Base-by-base conservation (phyloP, 768 basidiomycete genomes). In the Rhizopogon vulgaris region DNA sequence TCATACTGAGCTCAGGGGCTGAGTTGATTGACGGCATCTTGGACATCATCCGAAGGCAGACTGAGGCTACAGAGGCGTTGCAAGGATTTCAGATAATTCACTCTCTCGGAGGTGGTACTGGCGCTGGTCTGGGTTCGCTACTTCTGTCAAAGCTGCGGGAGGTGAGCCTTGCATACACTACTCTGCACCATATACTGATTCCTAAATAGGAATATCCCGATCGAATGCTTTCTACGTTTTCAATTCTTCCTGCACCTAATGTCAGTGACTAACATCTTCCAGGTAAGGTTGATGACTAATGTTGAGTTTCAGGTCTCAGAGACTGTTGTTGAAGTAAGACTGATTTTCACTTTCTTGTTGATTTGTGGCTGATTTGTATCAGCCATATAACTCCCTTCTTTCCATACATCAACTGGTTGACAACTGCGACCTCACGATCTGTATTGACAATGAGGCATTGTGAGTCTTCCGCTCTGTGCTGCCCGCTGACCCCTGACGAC, bases 61-160 rank as follows among this genome's bases (percentile, higher is more conserved):
- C 87, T 2, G 94, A 97, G 64, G 65, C 72, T 1, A 89, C 88
- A 59, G 92, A 98, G 38, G 79, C 84, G 8, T 73, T 97, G 17
- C 94, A 98, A 72, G 94, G 94, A 1, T 92, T 94, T 63, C 92
- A 94, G 60, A 67, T 94, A 42, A 68, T 93, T 9, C 92, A 95
- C 57, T 92, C 93, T 15, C 80, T 98, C 15, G 93, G 93, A 34
- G 93, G 93, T 54, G 93, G 93, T 36, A 94, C 90, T 3, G 93
- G 92, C 36, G 83, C 92, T 22, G 93, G 93, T 15, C 68, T 94
- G 38, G 92, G 92, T 37, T 85, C 84, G 51, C 72, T 94, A 39
- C 71, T 94, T 49, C 69, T 95, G 34, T 82, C 84, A 36, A 94
- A 94, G 63, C 70, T 94, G 53, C 80, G 89, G 48, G 91, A 94